Evolutionary conservation across 805 yeast genomes (phyloP).

Genomic region (Isabelozyma pseudorhagii): DNA sequence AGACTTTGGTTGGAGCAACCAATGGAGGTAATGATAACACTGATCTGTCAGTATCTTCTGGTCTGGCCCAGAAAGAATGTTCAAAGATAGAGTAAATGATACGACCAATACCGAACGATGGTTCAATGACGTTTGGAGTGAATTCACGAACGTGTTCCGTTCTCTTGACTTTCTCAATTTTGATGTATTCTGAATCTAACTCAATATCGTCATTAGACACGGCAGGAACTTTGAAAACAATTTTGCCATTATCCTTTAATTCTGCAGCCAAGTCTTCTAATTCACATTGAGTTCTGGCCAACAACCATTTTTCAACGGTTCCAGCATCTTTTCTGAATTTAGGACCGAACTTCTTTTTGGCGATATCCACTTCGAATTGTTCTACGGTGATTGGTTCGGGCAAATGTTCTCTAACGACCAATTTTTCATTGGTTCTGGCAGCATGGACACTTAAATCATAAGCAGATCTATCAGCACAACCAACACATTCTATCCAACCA

Average conservation of each 20-base stretch:
- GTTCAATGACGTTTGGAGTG: constrained; percentile 97
- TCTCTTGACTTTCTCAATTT: constrained; percentile 72
- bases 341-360: constrained; percentile 97
- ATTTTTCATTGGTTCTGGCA: constrained; percentile 90
- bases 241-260: constrained; percentile 57
- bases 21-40: constrained; percentile 90
- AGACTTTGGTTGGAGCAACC: constrained; percentile 97
- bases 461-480: constrained; percentile 99
- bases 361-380: constrained; percentile 77
- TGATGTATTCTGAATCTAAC: constrained; percentile 67
- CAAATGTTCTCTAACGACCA: constrained; percentile 89
- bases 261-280: constrained; percentile 73
- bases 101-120: constrained; percentile 99
- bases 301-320: constrained; percentile 77
- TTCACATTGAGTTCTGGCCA: constrained; percentile 77
- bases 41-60: constrained; percentile 79
- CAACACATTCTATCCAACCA: constrained; percentile 99
- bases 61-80: constrained; percentile 93
- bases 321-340: constrained; percentile 97
- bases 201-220: constrained; percentile 57
- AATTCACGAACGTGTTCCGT: constrained; percentile 92
- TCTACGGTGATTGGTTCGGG: constrained; percentile 83
- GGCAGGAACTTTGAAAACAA: constrained; percentile 66
- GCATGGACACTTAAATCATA: constrained; percentile 95
- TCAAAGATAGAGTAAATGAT: constrained; percentile 90